Base-by-base conservation (phyloP, 192 early-diverging fungal species). In the Chytriomyces hyalinus region DNA sequence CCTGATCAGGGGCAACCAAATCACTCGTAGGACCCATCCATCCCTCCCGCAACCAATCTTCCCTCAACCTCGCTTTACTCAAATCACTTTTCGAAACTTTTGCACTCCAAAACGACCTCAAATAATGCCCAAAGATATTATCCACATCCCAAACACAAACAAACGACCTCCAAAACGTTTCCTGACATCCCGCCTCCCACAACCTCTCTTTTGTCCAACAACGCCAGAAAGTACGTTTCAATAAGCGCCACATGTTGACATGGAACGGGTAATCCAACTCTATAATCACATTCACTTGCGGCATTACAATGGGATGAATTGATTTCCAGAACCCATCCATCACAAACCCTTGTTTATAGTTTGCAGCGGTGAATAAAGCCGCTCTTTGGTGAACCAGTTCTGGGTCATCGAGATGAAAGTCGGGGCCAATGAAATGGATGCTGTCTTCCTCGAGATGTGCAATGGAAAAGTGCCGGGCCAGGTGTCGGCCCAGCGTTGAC, bases 291-390 rank as follows among this genome's bases (percentile, higher is more conserved):
- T 80, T 80, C 28, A 44, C 49, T 44, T 80, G 64, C 11, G 79
- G 79, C 46, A 80, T 28, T 5, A 80, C 17, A 15, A 80, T 68
- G 24, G 17, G 17, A 36, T 77, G 36, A 22, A 80, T 51, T 59
- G 66, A 59, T 28, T n/a, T 61, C 79, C 79, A 80, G 28, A 49
- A 79, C 13, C 79, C 79, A 43, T 80, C 79, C 15, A 65, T 79
- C 11, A 80, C 79, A 53, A 45, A 80, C 0, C 71, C 71, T 11
- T 4, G 17, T 15, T 49, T 13, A 6, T 62, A 26, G 57, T 80
- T 47, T 0, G 17, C 9, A 4, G 48, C 9, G 9, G 67, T 68
- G 61, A 80, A 80, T 0, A 10, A 11, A 6, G 60, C 45, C 0
- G 45, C 51, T 28, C 45, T 79, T 4, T 44, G 26, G 17, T 49